Conservation (phyloP, 2,329 filamentous ascomycete species). For the Colletotrichum sp. region DNA sequence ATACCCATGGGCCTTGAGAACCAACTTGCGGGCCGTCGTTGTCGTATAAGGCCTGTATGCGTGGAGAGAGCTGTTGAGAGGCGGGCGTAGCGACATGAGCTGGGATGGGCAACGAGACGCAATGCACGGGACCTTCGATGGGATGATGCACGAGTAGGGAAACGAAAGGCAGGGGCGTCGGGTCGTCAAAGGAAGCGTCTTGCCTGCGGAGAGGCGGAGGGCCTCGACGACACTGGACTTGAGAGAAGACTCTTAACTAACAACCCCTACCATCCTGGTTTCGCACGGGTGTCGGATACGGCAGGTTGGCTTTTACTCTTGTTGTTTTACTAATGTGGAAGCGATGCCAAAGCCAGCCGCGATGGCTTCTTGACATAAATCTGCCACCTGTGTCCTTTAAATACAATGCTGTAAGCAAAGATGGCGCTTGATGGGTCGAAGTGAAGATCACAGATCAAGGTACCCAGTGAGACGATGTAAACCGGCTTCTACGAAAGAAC, state of each 20-base stretch:
- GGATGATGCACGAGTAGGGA: not conserved
- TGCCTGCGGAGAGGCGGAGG: not conserved
- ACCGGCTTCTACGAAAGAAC: not conserved
- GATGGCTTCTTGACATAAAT: not conserved
- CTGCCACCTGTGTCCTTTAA: not conserved
- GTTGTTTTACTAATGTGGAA: slow-evolving; percentile 10
- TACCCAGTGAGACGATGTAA: not conserved
- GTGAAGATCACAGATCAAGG: not conserved
- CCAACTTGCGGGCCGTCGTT: not conserved
- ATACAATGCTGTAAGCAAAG: not conserved
- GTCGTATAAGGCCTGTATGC: not conserved
- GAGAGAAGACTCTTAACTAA: slow-evolving; percentile 11
- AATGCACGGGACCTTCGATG: slow-evolving; percentile 6
- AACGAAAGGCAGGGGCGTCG: not conserved
- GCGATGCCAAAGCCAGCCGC: slow-evolving; percentile 3
- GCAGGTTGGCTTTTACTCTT: slow-evolving; percentile 1
- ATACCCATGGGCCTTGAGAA: slow-evolving; percentile 9
- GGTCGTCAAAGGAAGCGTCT: not conserved
- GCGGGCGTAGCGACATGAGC: not conserved
- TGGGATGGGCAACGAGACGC: not conserved
- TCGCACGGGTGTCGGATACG: not conserved
- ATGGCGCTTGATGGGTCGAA: not conserved
- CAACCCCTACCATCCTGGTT: not conserved
- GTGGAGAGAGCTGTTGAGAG: not conserved
- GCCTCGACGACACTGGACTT: slow-evolving; percentile 10